A percentile compares a stretch with the other conserved stretches of the same genome.
phyloP scores from a whole-genome alignment of 495 filamentous ascomycete species.

The Lentithecium fluviatile region DNA sequence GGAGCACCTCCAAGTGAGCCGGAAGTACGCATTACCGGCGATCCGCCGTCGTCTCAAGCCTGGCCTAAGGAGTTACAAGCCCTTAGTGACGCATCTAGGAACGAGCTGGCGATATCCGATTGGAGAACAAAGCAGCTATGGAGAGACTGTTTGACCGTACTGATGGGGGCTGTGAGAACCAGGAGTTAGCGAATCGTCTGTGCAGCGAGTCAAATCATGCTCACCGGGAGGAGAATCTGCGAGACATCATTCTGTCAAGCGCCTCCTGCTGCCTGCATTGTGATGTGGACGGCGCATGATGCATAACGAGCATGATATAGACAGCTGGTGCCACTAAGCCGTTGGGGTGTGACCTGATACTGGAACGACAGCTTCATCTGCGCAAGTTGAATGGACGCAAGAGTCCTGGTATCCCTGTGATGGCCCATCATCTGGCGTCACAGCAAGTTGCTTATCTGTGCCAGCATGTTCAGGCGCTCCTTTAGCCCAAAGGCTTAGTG shows the following conservation, averaged over 20 bases:
- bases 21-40: conserved; percentile 22
- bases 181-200: no score
- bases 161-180: conserved; percentile 6
- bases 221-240: conserved; percentile 9
- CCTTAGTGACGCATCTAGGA: conserved; percentile 17
- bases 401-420: neutral
- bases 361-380: conserved; percentile 12
- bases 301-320: conserved; percentile 15
- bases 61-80: conserved; percentile 29
- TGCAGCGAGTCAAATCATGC: conserved; percentile 10
- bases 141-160: neutral
- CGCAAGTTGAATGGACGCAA: conserved; percentile 13
- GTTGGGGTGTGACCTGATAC: conserved; percentile 8
- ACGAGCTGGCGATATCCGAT: conserved; percentile 11
- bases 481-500: conserved; percentile 8
- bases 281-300: conserved; percentile 10
- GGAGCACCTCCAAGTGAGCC: conserved; percentile 15
- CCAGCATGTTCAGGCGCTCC: conserved; percentile 11
- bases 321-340: conserved; percentile 7
- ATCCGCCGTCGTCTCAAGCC: conserved; percentile 25
- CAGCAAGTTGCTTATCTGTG: conserved; percentile 9
- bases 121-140: conserved; percentile 9
- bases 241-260: conserved; percentile 11
- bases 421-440: neutral
- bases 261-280: conserved; percentile 14